Evolutionary conservation across 2,329 filamentous ascomycete species (phyloP).

Genomic region (Talaromyces piceae): DNA sequence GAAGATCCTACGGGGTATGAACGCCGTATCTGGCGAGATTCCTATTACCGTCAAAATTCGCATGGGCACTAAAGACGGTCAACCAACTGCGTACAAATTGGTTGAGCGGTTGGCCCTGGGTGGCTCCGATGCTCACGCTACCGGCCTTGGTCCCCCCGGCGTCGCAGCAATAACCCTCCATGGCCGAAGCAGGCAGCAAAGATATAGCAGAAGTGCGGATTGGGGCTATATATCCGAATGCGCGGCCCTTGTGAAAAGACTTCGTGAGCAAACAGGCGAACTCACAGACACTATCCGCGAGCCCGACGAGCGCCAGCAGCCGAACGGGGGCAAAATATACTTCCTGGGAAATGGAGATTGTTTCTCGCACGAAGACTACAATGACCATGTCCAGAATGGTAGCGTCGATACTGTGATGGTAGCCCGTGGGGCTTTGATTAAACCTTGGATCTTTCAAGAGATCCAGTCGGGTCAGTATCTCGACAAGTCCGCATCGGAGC

Average conservation of each 20-base stretch:
- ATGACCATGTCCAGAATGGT: conserved; percentile 64
- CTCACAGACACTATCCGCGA: conserved; percentile 70
- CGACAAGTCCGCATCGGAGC: conserved; percentile 86
- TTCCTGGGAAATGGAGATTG: conserved; percentile 97
- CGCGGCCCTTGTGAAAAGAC: conserved; percentile 70
- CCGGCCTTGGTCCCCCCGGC: conserved; percentile 64
- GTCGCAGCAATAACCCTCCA: conserved; percentile 95
- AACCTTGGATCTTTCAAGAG: conserved; percentile 98
- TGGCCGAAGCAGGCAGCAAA: conserved; percentile 85
- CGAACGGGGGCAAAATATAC: conserved; percentile 67
- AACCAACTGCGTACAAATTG: conserved; percentile 71
- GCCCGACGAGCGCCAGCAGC: conserved; percentile 64
- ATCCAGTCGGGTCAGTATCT: conserved; percentile 87
- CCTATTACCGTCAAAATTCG: conserved; percentile 94
- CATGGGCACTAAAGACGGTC: conserved; percentile 75
- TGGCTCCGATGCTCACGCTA: conserved; percentile 60
- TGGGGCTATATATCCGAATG: conserved; percentile 93
- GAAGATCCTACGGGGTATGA: conserved; percentile 95
- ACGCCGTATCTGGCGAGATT: conserved; percentile 78
- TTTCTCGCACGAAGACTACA: conserved; percentile 87
- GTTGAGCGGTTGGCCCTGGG: conserved; percentile 79
- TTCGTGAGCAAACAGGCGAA: conserved; percentile 61
- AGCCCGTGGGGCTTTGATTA: conserved; percentile 89
- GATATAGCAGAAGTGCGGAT: conserved; percentile 86
- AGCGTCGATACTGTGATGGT: conserved; percentile 94